Evolutionary conservation across 495 filamentous ascomycete species (phyloP), one percentile per base, ranked within the genome.

Genomic region (Hyphodiscus hymeniophilus): DNA sequence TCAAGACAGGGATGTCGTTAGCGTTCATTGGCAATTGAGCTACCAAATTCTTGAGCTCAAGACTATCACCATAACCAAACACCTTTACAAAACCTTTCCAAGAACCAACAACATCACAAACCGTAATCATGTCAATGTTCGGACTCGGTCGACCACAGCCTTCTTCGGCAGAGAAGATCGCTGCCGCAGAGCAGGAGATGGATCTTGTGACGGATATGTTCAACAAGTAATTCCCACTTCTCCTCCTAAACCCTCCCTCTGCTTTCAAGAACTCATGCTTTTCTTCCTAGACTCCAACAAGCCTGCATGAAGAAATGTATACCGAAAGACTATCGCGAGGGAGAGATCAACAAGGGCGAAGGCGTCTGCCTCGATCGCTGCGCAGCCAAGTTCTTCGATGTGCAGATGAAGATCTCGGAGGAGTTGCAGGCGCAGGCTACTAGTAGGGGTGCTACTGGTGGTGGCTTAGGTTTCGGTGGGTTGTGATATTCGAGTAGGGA

Each of bases 131-230:
- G 91, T 96, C 46, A 26, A 94, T 95, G 75, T 84, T 98, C 59
- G 78, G 78, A 50, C 21, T 23, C 20, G 88, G 89, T 66, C 76
- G 81, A 55, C 85, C 89, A 44, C 88, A 95, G 69, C 86, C 88
- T 62, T 82, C 88, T 58, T 95, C 88, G 56, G 92, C 85, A 57
- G 80, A 96, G 73, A 97, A 97, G 75, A 91, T 99, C 64, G 82
- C 86, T 51, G 84, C 86, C 47, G 89, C 94, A 50, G 89, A 97
- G 71, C 85, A 84, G 48, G 92, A 99, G 72, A 72, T 88, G 63
- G 92, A 95, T 66, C 89, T 96, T 70, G 74, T 96, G 31, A 84
- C 89, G 34, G 88, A 96, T 66, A 95, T 96, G 87, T 94, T 94
- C 77, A 86, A 84, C 66, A 81, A 89, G 89, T 96, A 76, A 45